Evolutionary conservation across 768 basidiomycete genomes (phyloP), one percentile per base, ranked within the genome.

Genomic region (Dioszegia crocea): DNA sequence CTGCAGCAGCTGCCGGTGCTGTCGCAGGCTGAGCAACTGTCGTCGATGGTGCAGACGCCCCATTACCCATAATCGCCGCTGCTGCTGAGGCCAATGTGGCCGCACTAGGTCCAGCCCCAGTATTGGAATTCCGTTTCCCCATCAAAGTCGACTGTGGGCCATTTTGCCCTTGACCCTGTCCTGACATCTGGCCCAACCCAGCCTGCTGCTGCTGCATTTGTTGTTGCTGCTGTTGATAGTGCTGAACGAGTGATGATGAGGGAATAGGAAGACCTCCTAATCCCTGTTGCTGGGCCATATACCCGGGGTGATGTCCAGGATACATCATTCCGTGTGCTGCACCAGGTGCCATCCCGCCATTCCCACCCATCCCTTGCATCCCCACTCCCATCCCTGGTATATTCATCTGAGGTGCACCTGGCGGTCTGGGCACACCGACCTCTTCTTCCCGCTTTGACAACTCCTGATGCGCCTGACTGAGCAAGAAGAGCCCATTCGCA

Each of bases 381-480:
- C 33, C 33, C 33, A 33, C 14, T 24, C 54, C 54, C 45, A 53
- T 53, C 23, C 38, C 38, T 29, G 16, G 21, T 21, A 51, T 51
- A 3, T 33, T 33, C 31, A 30, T 36, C n/a, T 31, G 51, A 23
- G 23, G 12, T 10, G 47, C 33, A 11, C 44, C 23, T 12, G 46
- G 27, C 14, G 40, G 26, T 14, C n/a, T n/a, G n/a, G 54, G 45
- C 56, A 74, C 79, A 57, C 79, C 56, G 45, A 79, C 63, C 47
- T 48, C 84, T 74, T 90, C 88, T 77, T 94, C 91, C n/a, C 90
- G 85, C 79, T 93, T 94, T 36, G 89, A 89, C 60, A 96, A 84
- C 81, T 94, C 92, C 76, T 96, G 92, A 74, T 96, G 92, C 26
- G 92, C 93, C 78, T 97, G 92, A 0, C 86, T 88, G 53, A 97